Evolutionary conservation across 345 rosid genomes (phyloP).

Genomic region (Euphorbia pulcherrima): DNA sequence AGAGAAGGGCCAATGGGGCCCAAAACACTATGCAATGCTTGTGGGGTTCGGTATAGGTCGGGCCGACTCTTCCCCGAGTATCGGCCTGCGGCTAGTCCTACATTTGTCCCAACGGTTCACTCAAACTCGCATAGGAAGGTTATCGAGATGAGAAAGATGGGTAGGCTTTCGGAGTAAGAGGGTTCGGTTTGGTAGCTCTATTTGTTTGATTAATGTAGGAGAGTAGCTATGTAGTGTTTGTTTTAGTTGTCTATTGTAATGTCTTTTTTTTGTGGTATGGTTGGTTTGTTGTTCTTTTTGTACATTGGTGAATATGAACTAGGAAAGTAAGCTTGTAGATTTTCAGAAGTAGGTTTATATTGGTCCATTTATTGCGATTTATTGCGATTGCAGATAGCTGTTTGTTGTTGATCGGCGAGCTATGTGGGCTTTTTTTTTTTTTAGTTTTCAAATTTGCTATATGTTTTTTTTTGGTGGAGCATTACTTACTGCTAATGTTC

Average conservation of each 20-base stretch:
- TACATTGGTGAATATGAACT: conserved; percentile 41
- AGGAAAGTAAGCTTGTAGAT: conserved; percentile 25
- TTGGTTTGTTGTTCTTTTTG: conserved; percentile 37
- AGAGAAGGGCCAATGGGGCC: conserved; percentile 91
- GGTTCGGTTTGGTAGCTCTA: conserved; percentile 24
- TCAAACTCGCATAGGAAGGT: conserved; percentile 82
- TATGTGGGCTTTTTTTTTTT: too few species aligned
- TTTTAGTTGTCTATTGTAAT: too few species aligned
- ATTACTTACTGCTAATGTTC: too few species aligned
- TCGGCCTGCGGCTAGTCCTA: conserved; percentile 88
- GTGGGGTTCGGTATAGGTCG: conserved; percentile 84
- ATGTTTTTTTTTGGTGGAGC: too few species aligned
- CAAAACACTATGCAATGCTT: conserved; percentile 92
- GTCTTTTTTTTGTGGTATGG: not conserved
- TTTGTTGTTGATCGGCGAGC: too few species aligned
- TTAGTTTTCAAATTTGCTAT: too few species aligned
- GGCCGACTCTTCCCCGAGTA: conserved; percentile 87
- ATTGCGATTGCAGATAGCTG: too few species aligned
- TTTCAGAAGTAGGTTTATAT: conserved; percentile 13
- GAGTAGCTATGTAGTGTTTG: conserved; percentile 18
- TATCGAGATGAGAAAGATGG: conserved; percentile 67
- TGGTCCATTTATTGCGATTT: too few species aligned
- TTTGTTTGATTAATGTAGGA: conserved; percentile 32
- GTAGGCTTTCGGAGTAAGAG: conserved; percentile 21
- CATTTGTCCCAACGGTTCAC: conserved; percentile 57